Percentiles rank a stretch among this genome's conserved stretches.
Evolutionary conservation across 768 basidiomycete genomes (phyloP).

Genomic region (Phylloporus arenicola): DNA sequence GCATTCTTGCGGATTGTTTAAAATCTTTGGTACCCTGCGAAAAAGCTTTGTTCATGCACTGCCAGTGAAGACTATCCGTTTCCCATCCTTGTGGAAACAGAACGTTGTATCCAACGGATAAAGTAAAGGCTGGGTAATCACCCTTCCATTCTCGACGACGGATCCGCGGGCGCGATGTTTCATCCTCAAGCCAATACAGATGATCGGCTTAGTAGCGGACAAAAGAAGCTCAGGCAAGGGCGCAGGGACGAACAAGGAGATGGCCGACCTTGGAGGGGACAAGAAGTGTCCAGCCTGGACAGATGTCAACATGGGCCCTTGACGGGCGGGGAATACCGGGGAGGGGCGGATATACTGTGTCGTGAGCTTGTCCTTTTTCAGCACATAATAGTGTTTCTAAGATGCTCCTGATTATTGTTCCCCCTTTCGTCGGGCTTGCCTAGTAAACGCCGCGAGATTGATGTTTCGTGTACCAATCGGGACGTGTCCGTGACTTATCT

Average conservation of each 20-base stretch:
- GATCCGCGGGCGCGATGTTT: constrained; percentile 27
- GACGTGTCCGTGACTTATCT: constrained; percentile 1
- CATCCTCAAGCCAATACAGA: constrained; percentile 6
- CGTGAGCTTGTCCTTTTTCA: not conserved
- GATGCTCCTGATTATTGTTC: not conserved
- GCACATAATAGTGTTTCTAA: not conserved
- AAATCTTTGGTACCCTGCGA: not conserved
- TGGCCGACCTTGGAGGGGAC: constrained; percentile 8
- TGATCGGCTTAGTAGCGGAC: constrained; percentile 23
- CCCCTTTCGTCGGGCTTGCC: constrained; percentile 3
- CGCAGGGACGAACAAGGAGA: constrained; percentile 12
- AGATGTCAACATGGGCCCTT: constrained; percentile 3
- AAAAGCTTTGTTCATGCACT: constrained; percentile 1
- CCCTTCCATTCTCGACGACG: constrained; percentile 9
- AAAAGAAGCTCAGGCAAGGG: constrained; percentile 17
- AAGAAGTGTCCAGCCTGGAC: constrained; percentile 5
- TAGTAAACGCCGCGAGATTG: constrained; percentile 8
- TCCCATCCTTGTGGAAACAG: constrained; percentile 14
- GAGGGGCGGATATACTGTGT: not conserved
- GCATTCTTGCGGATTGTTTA: not conserved
- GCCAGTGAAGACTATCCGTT: constrained; percentile 2
- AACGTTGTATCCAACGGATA: constrained; percentile 9
- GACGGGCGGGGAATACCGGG: constrained; percentile 21
- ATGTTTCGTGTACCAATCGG: constrained; percentile 15
- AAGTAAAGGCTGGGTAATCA: constrained; percentile 10